Percentiles rank a stretch among this genome's conserved stretches.
Conservation (phyloP, 1,284 basidiomycete species). For the Apiotrichum brassicae region DNA sequence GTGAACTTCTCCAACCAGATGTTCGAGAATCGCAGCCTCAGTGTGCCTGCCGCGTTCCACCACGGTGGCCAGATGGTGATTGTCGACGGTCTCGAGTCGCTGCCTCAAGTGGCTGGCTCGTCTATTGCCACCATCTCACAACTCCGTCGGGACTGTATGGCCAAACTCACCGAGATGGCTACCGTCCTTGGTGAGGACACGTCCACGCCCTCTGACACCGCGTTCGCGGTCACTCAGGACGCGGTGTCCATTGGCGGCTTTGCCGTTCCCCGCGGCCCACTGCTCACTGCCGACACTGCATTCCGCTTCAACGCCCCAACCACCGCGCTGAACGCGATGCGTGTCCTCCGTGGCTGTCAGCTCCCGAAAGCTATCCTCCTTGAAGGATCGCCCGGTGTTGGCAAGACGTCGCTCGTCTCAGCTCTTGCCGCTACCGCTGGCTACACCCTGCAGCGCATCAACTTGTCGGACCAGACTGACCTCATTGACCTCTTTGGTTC, state of each 20-base stretch:
- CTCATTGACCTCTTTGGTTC: conserved; percentile 94
- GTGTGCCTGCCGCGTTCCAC: conserved; percentile 60
- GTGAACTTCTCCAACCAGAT: conserved; percentile 74
- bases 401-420: conserved; percentile 90
- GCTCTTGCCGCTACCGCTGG: conserved; percentile 79
- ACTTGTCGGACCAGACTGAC: conserved; percentile 97
- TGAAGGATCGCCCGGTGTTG: conserved; percentile 98
- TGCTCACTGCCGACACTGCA: conserved; percentile 22
- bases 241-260: conserved; percentile 69
- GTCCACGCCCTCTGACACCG: background rate
- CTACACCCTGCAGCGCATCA: conserved; percentile 85
- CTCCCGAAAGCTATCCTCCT: conserved; percentile 86
- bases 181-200: conserved; percentile 16
- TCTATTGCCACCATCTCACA: conserved; percentile 29
- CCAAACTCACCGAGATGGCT: conserved; percentile 26
- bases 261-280: conserved; percentile 59
- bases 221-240: conserved; percentile 21
- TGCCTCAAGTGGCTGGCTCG: conserved; percentile 57
- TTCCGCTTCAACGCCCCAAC: conserved; percentile 90
- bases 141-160: conserved; percentile 38
- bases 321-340: conserved; percentile 78
- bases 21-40: conserved; percentile 45
- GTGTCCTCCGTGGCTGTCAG: conserved; percentile 84
- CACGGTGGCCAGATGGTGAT: conserved; percentile 82
- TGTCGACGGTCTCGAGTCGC: conserved; percentile 72